These are phyloP conservation scores for Yamadazyma atlantica DNA, from an alignment of 1,139 yeast genomes.

Conservation along the genomic window DNA sequence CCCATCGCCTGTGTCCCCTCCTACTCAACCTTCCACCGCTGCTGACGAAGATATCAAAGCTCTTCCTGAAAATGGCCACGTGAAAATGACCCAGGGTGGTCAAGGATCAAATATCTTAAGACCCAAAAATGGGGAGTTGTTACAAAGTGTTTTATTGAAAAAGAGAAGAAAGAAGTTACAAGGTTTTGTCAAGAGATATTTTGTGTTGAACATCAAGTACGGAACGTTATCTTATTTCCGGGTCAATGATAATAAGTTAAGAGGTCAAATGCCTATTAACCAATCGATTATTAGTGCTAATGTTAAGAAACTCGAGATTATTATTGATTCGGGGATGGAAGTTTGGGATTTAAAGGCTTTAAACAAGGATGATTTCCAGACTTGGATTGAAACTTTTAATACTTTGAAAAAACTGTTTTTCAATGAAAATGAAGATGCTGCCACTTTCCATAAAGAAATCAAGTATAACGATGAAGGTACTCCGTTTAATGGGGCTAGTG, in stretches of 20 bases:
- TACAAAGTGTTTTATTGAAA: constrained; percentile 77
- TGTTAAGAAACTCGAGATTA: constrained; percentile 63
- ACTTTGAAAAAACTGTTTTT: constrained; percentile 32
- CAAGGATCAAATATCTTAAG: constrained; percentile 21
- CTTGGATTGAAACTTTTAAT: constrained; percentile 82
- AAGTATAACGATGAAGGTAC: constrained; percentile 12
- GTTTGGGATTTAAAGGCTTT: constrained; percentile 84
- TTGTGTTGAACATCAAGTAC: constrained; percentile 75
- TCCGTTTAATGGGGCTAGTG: neutral
- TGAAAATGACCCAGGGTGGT: neutral
- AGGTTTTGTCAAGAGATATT: constrained; percentile 84
- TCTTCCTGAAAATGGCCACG: constrained; percentile 3
- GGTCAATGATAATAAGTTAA: constrained; percentile 63
- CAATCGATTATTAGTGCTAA: constrained; percentile 82
- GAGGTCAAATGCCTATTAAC: constrained; percentile 91
- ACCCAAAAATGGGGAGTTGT: constrained; percentile 56
- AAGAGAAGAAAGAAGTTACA: constrained; percentile 73
- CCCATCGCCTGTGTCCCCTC: constrained; percentile 9
- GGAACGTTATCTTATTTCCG: constrained; percentile 83
- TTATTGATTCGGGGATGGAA: constrained; percentile 94
- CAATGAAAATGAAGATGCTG: constrained; percentile 10
- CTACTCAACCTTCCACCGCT: constrained; percentile 3
- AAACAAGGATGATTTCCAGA: constrained; percentile 62
- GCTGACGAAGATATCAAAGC: constrained; percentile 7
- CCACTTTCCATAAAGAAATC: constrained; percentile 13